Percentiles rank a stretch among this genome's conserved stretches.
phyloP scores from a whole-genome alignment of 257 asterid species.

The Schizonepeta tenuifolia region DNA sequence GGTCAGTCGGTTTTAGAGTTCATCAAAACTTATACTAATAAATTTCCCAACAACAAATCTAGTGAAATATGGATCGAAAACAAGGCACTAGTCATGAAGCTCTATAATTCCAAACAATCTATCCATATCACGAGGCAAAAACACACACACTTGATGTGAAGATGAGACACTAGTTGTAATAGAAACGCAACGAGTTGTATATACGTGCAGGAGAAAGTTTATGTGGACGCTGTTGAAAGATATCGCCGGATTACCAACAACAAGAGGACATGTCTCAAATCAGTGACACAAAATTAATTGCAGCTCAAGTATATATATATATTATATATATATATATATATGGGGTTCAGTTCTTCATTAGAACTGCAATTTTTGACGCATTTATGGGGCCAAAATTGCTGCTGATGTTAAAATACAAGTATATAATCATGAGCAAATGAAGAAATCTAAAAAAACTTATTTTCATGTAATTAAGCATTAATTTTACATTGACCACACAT shows the following conservation, averaged over 20 bases:
- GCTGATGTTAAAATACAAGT: neutral
- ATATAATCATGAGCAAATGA: neutral
- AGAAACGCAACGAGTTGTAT: neutral
- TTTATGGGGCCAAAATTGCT: slow-evolving; percentile 6
- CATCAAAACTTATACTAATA: too few relatives aligned
- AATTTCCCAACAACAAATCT: too few relatives aligned
- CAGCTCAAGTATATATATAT: too few relatives aligned
- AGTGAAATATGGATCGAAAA: too few relatives aligned
- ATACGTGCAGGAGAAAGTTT: slow-evolving; percentile 66
- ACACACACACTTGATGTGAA: too few relatives aligned
- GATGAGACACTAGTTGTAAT: neutral
- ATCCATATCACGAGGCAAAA: too few relatives aligned
- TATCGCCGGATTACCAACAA: slow-evolving; percentile 57
- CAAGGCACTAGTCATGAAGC: too few relatives aligned
- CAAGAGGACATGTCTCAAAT: slow-evolving; percentile 18
- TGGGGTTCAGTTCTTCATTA: neutral
- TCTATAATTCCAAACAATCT: too few relatives aligned
- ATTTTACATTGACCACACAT: neutral
- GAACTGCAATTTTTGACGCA: slow-evolving; percentile 6
- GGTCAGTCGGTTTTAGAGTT: too few relatives aligned
- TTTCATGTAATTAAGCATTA: neutral
- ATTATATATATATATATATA: too few relatives aligned
- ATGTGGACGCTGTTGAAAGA: slow-evolving; percentile 87
- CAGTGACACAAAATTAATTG: neutral
- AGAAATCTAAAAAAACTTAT: neutral